Conservation (phyloP, 345 rosid species). For the Sapria himalayana region DNA sequence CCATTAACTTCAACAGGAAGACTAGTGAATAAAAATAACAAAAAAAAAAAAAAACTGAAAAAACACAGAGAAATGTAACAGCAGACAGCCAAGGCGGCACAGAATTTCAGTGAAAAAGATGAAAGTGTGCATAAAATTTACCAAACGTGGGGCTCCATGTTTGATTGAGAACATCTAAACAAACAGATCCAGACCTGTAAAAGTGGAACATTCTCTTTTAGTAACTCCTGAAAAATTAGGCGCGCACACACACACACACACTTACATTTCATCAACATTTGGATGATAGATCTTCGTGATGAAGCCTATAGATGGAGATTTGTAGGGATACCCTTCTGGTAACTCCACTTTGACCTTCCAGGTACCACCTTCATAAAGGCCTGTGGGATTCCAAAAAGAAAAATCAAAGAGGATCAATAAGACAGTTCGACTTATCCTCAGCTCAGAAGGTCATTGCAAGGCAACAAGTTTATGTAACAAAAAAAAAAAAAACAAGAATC, state of each 20-base stretch:
- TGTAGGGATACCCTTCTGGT: constrained; percentile 97
- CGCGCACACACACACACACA: constrained; percentile 5
- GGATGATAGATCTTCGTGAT: constrained; percentile 93
- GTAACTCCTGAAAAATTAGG: constrained; percentile 4
- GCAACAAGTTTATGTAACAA: neutral
- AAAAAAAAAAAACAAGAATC: constrained; percentile 5
- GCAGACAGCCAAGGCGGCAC: no score
- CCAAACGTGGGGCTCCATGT: constrained; percentile 99
- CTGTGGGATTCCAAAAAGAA: constrained; percentile 24
- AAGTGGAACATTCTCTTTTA: neutral
- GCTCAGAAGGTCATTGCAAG: no score
- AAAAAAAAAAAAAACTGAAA: constrained; percentile 3
- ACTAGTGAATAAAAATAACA: neutral
- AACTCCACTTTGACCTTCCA: constrained; percentile 97
- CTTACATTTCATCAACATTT: constrained; percentile 96
- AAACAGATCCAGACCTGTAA: constrained; percentile 91
- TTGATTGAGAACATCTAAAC: constrained; percentile 91
- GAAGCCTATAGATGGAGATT: constrained; percentile 95
- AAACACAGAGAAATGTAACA: neutral
- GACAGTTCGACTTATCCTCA: no score
- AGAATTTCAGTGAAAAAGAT: no score
- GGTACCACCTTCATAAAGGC: constrained; percentile 75
- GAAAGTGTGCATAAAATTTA: constrained; percentile 14
- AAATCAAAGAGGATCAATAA: no score
- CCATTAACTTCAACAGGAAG: no score